Conservation (phyloP, 2,329 filamentous ascomycete genomes). For the Fusarium tjaetaba region DNA sequence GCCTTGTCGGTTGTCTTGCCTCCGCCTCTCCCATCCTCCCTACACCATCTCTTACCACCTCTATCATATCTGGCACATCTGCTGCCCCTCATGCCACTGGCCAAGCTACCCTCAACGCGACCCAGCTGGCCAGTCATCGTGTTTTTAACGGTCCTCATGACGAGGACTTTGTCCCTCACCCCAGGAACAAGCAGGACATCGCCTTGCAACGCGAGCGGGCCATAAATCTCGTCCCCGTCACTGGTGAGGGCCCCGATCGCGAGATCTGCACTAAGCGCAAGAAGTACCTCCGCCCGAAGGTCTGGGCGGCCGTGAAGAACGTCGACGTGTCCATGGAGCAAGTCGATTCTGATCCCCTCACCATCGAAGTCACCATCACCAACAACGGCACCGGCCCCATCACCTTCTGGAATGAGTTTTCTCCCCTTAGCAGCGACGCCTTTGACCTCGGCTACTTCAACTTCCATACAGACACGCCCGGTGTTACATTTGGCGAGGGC, state of each 20-base stretch:
- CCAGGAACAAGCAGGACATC: background rate
- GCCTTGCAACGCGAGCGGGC: background rate
- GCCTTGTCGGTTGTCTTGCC: background rate
- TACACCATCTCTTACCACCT: background rate
- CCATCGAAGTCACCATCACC: background rate
- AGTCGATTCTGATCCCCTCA: background rate
- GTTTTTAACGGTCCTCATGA: background rate
- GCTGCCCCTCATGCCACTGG: background rate
- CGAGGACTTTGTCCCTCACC: background rate
- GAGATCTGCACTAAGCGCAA: background rate
- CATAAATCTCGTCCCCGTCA: background rate
- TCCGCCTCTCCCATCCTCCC: background rate
- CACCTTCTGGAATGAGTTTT: background rate
- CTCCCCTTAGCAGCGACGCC: background rate
- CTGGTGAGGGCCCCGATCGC: fast-evolving
- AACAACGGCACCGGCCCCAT: background rate
- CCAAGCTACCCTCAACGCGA: background rate
- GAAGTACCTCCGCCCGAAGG: background rate
- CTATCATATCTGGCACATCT: background rate
- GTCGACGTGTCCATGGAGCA: background rate
- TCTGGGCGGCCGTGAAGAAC: background rate
- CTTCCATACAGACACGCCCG: background rate
- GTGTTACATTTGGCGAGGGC: background rate
- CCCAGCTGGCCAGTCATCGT: background rate
- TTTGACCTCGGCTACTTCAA: background rate